These are phyloP conservation scores for Neophaeococcomyces mojaviensis DNA, from an alignment of 2,329 filamentous ascomycete genomes.

Conservation along the genomic window DNA sequence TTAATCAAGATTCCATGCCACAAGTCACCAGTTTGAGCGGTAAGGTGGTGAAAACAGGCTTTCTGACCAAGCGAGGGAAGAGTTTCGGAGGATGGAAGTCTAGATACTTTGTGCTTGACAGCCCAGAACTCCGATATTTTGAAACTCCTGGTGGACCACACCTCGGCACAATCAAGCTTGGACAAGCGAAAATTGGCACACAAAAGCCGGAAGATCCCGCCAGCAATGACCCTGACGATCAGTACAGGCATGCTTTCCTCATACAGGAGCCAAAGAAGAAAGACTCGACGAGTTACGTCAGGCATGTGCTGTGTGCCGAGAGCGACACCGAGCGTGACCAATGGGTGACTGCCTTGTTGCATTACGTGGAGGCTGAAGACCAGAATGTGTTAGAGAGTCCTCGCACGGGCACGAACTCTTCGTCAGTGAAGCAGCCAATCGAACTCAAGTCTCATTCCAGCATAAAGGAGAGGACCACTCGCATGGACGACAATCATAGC, in stretches of 20 bases:
- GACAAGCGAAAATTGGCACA: constrained; percentile 86
- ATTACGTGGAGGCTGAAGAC: constrained; percentile 75
- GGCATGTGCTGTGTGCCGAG: constrained; percentile 92
- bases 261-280: constrained; percentile 95
- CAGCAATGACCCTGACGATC: constrained; percentile 65
- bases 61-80: constrained; percentile 92
- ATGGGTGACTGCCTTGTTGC: constrained; percentile 85
- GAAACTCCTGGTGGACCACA: constrained; percentile 85
- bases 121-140: constrained; percentile 74
- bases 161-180: constrained; percentile 85
- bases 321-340: constrained; percentile 85
- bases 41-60: constrained; percentile 71
- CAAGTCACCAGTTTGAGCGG: constrained; percentile 49
- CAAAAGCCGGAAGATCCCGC: constrained; percentile 59
- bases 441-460: not conserved
- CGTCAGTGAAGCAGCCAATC: not conserved
- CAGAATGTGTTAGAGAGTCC: constrained; percentile 26
- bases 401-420: constrained; percentile 3
- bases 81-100: constrained; percentile 99
- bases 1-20: constrained; percentile 26
- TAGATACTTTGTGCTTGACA: constrained; percentile 62
- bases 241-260: constrained; percentile 93
- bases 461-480: constrained; percentile 3
- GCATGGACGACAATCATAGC: constrained; percentile 11
- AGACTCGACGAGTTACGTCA: constrained; percentile 77